phyloP scores from a whole-genome alignment of 1,284 basidiomycete species.

The Leccinum pachyderme region DNA sequence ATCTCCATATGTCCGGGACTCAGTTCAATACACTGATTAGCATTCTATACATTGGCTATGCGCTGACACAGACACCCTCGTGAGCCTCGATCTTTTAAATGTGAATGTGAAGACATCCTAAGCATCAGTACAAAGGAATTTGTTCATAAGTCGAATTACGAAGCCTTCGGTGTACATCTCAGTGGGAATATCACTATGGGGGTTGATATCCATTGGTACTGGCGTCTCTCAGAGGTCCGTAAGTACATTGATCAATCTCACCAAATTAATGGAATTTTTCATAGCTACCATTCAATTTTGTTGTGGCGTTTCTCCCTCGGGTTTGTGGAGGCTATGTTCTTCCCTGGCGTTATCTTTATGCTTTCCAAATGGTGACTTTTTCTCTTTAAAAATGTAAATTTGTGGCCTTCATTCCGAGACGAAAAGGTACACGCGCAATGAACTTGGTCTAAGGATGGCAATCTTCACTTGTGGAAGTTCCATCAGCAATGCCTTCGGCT shows the following conservation, averaged over 20 bases:
- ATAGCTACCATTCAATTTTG: constrained; percentile 44
- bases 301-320: constrained; percentile 73
- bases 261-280: not conserved
- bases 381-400: not conserved
- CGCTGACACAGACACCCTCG: constrained; percentile 80
- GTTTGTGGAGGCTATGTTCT: constrained; percentile 69
- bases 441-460: constrained; percentile 70
- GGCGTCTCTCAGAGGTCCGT: constrained; percentile 12
- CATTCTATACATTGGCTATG: constrained; percentile 78
- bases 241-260: not conserved
- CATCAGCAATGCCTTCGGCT: constrained; percentile 82
- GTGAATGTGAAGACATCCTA: not conserved
- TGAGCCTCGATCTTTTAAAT: constrained; percentile 22
- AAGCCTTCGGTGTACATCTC: constrained; percentile 76
- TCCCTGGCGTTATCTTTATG: constrained; percentile 57
- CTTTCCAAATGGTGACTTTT: constrained; percentile 33
- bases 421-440: constrained; percentile 30
- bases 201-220: constrained; percentile 32
- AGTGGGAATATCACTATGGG: constrained; percentile 70
- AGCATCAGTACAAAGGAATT: constrained; percentile 47
- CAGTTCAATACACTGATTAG: constrained; percentile 73
- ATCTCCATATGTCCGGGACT: constrained; percentile 59
- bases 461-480: constrained; percentile 71
- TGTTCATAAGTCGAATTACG: constrained; percentile 67
- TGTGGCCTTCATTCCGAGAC: not conserved